A percentile compares a stretch with the other conserved stretches of the same genome.
phyloP scores from a whole-genome alignment of 2,329 filamentous ascomycete species.

The Parafenestella ontariensis region DNA sequence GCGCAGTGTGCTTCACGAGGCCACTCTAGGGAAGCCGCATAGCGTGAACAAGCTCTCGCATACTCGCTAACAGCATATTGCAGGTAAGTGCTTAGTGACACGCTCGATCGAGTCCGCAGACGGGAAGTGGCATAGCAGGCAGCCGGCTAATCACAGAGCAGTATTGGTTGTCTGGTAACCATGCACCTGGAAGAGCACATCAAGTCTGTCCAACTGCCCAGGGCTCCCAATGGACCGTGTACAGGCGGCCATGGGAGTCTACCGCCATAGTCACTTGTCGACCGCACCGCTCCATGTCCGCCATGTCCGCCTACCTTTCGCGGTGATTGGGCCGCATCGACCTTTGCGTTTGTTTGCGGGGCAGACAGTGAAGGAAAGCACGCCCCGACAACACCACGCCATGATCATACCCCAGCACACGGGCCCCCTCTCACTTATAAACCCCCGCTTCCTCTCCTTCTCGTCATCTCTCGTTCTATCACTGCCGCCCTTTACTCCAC shows the following conservation, averaged over 20 bases:
- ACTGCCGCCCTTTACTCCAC: constrained; percentile 7
- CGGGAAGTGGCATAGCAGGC: constrained; percentile 1
- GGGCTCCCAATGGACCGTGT: not conserved
- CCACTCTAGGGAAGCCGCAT: not conserved
- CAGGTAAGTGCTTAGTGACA: constrained; percentile 9
- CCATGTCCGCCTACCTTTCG: not conserved
- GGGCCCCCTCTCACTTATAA: constrained; percentile 16
- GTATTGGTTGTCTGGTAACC: not conserved
- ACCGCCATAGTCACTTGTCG: constrained; percentile 3
- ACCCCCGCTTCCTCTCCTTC: constrained; percentile 9
- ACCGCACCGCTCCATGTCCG: not conserved
- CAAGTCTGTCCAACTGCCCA: not conserved
- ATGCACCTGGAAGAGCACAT: not conserved
- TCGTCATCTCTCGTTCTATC: constrained; percentile 5
- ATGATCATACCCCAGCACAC: constrained; percentile 7
- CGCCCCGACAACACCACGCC: constrained; percentile 14
- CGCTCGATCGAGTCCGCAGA: constrained; percentile 4
- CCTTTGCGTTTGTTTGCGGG: constrained; percentile 17
- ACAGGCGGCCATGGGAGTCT: not conserved
- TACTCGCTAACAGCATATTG: not conserved
- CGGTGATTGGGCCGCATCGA: constrained; percentile 5
- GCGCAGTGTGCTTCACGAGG: constrained; percentile 10
- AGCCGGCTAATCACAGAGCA: not conserved
- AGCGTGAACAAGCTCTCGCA: constrained; percentile 5
- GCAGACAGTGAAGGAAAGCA: constrained; percentile 17